These are phyloP conservation scores for Pythium coloratum DNA, from an alignment of 352 stramenopile species.

Conservation along the genomic window DNA sequence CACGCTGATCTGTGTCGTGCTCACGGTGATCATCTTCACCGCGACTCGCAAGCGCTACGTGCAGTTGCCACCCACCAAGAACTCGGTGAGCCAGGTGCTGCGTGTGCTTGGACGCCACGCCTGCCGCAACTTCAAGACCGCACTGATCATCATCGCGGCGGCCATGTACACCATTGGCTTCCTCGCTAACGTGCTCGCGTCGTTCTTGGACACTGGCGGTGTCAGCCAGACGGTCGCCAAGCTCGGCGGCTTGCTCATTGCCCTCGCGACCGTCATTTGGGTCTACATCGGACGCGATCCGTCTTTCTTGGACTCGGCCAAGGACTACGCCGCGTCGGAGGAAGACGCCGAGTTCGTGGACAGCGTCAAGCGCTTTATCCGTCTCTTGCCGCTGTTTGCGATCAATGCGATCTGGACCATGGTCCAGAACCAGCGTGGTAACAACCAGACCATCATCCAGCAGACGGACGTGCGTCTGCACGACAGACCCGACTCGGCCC, in stretches of 20 bases:
- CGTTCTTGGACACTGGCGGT: conserved; percentile 24
- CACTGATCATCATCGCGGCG: conserved; percentile 11
- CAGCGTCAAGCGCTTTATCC: conserved; percentile 43
- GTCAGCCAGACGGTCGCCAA: conserved; percentile 8
- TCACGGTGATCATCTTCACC: conserved; percentile 17
- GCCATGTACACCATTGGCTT: conserved; percentile 22
- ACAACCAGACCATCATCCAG: conserved; percentile 33
- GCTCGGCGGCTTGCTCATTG: conserved; percentile 6
- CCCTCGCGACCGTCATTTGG: conserved; percentile 35
- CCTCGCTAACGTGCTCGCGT: conserved; percentile 27
- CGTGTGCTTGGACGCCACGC: not conserved
- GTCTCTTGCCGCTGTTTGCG: conserved; percentile 40
- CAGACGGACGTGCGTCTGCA: conserved; percentile 25
- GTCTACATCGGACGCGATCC: conserved; percentile 31
- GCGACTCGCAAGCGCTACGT: conserved; percentile 25
- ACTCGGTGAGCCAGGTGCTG: conserved; percentile 22
- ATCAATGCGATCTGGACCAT: conserved; percentile 35
- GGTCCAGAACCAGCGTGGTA: conserved; percentile 27
- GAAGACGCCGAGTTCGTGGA: conserved; percentile 40
- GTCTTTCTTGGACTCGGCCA: conserved; percentile 39
- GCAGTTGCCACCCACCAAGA: conserved; percentile 26
- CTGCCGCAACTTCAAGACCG: conserved; percentile 6
- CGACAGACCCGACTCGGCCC: conserved; percentile 27
- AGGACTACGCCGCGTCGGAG: conserved; percentile 25
- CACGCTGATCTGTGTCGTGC: conserved; percentile 19